Evolutionary conservation across 2,329 filamentous ascomycete species (phyloP), one percentile per base, ranked within the genome.

Genomic region (Elsinoe necatrix): DNA sequence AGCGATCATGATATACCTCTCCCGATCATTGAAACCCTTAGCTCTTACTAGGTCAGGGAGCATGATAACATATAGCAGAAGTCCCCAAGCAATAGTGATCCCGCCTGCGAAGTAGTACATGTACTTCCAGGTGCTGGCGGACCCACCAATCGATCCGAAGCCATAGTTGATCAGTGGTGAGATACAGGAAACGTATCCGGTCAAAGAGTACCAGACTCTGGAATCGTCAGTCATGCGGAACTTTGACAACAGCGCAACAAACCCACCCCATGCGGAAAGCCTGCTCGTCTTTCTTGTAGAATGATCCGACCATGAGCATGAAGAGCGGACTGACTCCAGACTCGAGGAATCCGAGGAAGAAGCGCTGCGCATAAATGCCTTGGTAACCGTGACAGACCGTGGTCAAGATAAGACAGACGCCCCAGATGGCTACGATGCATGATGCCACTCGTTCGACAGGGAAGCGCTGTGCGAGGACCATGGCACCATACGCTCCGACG

Each of bases 271-370:
- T 64, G 1, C 64, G 61, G 2, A 64, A 62, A 4, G 63, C 64
- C 58, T 67, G 64, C 52, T 67, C 65, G 31, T 59, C 55, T 54
- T 65, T 66, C 48, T 61, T 62, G 58, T 66, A 65, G 59, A 59
- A 65, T 1, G 64, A 64, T 7, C 57, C 67, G 1, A 78, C 71
- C 41, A 80, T 77, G 27, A 79, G 71, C 71, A 80, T 79, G 57
- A 80, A 79, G 54, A 75, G 76, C 0, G 80, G 80, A 2, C 75
- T 77, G 27, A 83, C 75, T 11, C 77, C 74, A 2, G 71, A 72
- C 62, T 83, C 80, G 0, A 82, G 65, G 7, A 80, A 70, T 0
- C 80, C 80, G 1, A 82, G 71, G 43, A 80, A 75, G 70, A 81
- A 80, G 3, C 78, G 67, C 60, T 78, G 73, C 0, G 68, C 73